Conservation (phyloP, 2,329 filamentous ascomycete genomes). For the Mycosphaerella sp. region DNA sequence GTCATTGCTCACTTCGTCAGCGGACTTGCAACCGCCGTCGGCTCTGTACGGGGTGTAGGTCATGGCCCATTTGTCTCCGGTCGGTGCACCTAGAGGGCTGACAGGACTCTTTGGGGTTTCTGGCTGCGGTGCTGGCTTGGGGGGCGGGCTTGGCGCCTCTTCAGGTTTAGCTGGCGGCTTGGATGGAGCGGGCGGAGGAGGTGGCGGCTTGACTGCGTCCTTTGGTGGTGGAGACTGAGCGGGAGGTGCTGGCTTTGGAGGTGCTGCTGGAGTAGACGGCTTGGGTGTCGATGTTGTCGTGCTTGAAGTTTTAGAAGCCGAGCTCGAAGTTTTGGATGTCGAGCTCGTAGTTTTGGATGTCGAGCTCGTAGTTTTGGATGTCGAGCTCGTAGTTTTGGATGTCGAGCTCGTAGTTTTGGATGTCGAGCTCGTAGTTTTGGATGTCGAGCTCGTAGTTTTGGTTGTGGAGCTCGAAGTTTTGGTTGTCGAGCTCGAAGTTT, state of each 20-base stretch:
- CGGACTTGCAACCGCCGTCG: constrained; percentile 40
- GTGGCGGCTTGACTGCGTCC: neutral
- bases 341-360: neutral
- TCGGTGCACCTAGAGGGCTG: constrained; percentile 25
- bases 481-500: no score
- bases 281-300: no score
- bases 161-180: neutral
- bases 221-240: neutral
- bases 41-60: constrained; percentile 45
- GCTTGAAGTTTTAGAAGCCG: no score
- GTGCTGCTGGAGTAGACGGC: no score
- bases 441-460: no score
- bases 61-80: constrained; percentile 43
- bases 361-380: neutral
- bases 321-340: no score
- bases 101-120: neutral
- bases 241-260: neutral
- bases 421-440: neutral
- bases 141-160: neutral
- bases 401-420: neutral
- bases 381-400: neutral
- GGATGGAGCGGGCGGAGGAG: neutral
- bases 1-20: constrained; percentile 36
- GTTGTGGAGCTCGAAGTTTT: no score
- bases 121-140: neutral